Conservation (phyloP, 139 green algal genomes). For the Tetradesmus lagerheimii region DNA sequence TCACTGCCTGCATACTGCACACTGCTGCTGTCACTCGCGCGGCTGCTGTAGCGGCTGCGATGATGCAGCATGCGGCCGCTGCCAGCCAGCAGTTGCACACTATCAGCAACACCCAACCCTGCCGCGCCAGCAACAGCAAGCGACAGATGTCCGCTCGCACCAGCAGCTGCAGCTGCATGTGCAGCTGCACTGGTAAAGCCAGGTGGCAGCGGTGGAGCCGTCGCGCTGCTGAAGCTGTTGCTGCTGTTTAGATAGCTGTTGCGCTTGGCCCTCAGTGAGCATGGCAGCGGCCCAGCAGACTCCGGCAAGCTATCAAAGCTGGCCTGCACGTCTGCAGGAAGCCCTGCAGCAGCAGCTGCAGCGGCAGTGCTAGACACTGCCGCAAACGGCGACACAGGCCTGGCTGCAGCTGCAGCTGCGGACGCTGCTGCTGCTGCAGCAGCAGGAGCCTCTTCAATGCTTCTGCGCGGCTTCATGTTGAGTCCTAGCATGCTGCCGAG, state of each 20-base stretch:
- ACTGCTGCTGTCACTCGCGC: neutral
- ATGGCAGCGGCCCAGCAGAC: neutral
- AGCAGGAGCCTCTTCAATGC: neutral
- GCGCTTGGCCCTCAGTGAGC: neutral
- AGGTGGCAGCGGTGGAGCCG: neutral
- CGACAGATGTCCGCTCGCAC: neutral
- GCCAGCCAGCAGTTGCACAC: neutral
- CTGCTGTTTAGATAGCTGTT: neutral
- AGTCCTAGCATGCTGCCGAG: neutral
- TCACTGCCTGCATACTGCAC: neutral
- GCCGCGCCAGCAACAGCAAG: neutral
- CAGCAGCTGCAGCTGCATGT: neutral
- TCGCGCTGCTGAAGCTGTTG: neutral
- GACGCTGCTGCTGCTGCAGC: neutral
- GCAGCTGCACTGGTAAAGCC: neutral
- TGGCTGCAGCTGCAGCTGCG: neutral
- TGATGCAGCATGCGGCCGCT: neutral
- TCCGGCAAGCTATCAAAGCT: neutral
- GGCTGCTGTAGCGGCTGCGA: neutral
- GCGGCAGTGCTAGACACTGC: neutral
- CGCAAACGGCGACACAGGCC: neutral
- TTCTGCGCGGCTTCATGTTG: neutral
- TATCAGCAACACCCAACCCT: neutral
- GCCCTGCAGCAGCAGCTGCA: neutral
- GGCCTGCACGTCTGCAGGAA: neutral